phyloP scores from a whole-genome alignment of 2,329 filamentous ascomycete genomes.

The Aciculosporium take region DNA sequence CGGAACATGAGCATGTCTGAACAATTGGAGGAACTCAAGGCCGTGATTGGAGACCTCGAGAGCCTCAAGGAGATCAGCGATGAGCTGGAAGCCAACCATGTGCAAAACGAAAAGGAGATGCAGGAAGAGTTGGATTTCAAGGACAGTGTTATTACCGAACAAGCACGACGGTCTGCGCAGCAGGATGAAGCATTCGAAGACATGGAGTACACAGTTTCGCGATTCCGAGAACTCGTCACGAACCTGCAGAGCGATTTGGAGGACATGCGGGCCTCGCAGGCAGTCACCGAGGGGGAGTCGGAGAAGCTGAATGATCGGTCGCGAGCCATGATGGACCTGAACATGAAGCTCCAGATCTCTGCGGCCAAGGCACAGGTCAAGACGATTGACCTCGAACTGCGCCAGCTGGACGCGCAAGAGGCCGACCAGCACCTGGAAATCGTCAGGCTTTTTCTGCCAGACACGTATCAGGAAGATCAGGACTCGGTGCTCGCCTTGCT shows the following conservation, averaged over 20 bases:
- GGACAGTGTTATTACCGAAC: conserved; percentile 72
- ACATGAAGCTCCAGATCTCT: conserved; percentile 82
- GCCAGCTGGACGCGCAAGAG: conserved; percentile 77
- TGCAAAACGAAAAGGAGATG: conserved; percentile 86
- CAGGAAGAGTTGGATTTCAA: conserved; percentile 87
- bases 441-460: conserved; percentile 76
- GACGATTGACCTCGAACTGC: conserved; percentile 81
- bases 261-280: conserved; percentile 82
- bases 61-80: conserved; percentile 85
- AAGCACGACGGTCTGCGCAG: conserved; percentile 54
- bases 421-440: conserved; percentile 79
- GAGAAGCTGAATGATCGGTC: conserved; percentile 81
- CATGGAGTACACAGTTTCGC: conserved; percentile 75
- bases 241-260: conserved; percentile 76
- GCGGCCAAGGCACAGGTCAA: conserved; percentile 87
- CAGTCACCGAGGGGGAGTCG: conserved; percentile 83
- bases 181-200: conserved; percentile 74
- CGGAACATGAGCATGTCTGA: conserved; percentile 75
- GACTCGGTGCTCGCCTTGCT: conserved; percentile 82
- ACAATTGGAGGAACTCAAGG: conserved; percentile 68
- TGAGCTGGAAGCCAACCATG: conserved; percentile 84
- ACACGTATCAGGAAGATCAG: conserved; percentile 64
- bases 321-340: conserved; percentile 90
- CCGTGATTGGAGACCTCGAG: conserved; percentile 75
- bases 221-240: conserved; percentile 79